phyloP scores from a whole-genome alignment of 176 grass and related monocot species.

The Bolboschoenus planiculmis region DNA sequence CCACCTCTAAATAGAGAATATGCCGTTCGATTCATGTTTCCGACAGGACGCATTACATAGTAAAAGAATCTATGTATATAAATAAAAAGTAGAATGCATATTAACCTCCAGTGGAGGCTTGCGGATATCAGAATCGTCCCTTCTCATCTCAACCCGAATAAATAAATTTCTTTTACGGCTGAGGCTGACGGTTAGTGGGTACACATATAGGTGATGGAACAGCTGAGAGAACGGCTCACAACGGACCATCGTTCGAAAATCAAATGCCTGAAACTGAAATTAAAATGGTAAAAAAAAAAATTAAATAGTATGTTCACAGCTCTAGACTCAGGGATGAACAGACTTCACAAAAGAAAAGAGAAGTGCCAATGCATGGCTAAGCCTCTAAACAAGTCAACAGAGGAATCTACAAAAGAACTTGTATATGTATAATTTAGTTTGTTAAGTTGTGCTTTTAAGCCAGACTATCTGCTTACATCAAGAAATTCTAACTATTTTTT shows the following conservation, averaged over 20 bases:
- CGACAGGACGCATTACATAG: not conserved
- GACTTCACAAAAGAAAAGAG: not conserved
- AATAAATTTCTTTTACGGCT: slow-evolving; percentile 96
- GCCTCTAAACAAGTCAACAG: not conserved
- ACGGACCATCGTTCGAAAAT: slow-evolving; percentile 76
- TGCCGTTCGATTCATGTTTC: not conserved
- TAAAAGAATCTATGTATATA: not conserved
- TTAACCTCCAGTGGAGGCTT: slow-evolving; percentile 89
- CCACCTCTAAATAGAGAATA: not conserved
- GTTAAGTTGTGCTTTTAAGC: not conserved
- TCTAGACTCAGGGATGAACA: not conserved
- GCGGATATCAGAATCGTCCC: slow-evolving; percentile 83
- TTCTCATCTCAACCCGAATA: slow-evolving; percentile 81
- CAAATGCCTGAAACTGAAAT: slow-evolving; percentile 81
- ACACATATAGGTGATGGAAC: slow-evolving; percentile 89
- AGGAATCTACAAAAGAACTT: not conserved
- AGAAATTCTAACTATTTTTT: not conserved
- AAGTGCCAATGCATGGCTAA: not conserved
- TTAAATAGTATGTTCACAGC: not conserved
- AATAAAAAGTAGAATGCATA: slow-evolving; percentile 18
- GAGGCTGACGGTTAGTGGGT: slow-evolving; percentile 85
- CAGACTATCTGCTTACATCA: not conserved
- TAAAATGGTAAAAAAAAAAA: slow-evolving; percentile 31
- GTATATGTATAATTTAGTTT: not conserved
- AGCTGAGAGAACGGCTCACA: slow-evolving; percentile 91